Conservation (phyloP, 192 early-diverging fungal species). For the Irineochytrium annulatum region DNA sequence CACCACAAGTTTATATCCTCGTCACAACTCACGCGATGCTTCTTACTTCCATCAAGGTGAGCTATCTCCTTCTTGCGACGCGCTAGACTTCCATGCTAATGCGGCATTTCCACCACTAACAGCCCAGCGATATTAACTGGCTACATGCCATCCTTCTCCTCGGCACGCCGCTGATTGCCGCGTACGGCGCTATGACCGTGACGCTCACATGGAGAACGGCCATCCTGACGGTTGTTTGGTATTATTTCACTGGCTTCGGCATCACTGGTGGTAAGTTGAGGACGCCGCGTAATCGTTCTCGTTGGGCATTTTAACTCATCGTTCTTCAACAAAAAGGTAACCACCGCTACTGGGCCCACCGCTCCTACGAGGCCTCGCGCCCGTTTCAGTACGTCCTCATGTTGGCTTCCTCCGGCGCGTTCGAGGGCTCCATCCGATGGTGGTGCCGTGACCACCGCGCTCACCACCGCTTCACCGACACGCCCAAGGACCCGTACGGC, state of each 20-base stretch:
- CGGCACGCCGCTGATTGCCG: constrained; percentile 67
- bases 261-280: constrained; percentile 62
- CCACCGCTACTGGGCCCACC: constrained; percentile 54
- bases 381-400: constrained; percentile 34
- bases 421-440: constrained; percentile 52
- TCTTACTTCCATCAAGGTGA: too few relatives aligned
- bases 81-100: too few relatives aligned
- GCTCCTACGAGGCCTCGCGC: constrained; percentile 41
- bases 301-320: background rate
- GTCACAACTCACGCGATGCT: too few relatives aligned
- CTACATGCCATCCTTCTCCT: constrained; percentile 28
- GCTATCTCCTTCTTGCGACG: too few relatives aligned
- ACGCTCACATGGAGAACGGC: constrained; percentile 64
- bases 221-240: constrained; percentile 67
- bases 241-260: constrained; percentile 73
- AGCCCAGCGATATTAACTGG: constrained; percentile 36
- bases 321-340: constrained; percentile 30
- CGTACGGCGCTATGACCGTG: constrained; percentile 76
- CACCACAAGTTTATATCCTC: too few relatives aligned
- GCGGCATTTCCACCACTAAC: too few relatives aligned
- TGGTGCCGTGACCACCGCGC: constrained; percentile 48
- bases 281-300: background rate
- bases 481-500: constrained; percentile 49
- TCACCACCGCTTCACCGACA: constrained; percentile 56
- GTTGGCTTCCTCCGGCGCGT: constrained; percentile 37